A percentile compares a stretch with the other conserved stretches of the same genome.
phyloP scores from a whole-genome alignment of 345 rosid genomes.

The Syzygium aromaticum region DNA sequence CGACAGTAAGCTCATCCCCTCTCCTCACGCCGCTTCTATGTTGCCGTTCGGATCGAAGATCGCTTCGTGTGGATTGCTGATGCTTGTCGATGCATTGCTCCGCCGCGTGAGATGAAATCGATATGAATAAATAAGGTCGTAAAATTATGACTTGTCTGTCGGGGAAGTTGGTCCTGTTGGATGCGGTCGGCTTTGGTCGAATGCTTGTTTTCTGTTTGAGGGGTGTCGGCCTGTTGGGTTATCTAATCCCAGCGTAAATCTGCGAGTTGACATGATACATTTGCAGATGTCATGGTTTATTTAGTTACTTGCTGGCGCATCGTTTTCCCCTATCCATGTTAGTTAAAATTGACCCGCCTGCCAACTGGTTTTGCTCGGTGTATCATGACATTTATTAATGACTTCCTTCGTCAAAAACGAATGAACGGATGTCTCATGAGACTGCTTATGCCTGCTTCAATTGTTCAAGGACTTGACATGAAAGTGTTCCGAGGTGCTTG shows the following conservation, averaged over 20 bases:
- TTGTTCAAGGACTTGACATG: neutral
- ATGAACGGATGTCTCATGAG: neutral
- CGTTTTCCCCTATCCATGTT: neutral
- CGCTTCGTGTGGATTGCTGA: neutral
- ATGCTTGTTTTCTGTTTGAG: neutral
- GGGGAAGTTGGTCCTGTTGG: neutral
- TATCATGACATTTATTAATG: neutral
- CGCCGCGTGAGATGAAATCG: neutral
- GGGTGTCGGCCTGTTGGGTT: neutral
- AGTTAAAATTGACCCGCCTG: neutral
- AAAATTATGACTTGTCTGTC: neutral
- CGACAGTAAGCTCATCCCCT: slow-evolving; percentile 42
- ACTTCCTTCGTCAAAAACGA: neutral
- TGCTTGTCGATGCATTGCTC: neutral
- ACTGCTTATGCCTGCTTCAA: neutral
- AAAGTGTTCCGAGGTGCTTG: neutral
- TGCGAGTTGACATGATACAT: neutral
- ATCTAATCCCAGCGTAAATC: neutral
- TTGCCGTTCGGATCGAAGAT: neutral
- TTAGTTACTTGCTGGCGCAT: neutral
- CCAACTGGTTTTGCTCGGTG: neutral
- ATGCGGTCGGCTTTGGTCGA: neutral
- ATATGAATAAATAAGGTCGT: neutral
- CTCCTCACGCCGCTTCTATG: neutral
- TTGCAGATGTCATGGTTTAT: neutral